Percentiles rank a stretch among this genome's conserved stretches.
These are phyloP conservation scores for Gloeopeniophorella convolvens DNA, from an alignment of 768 basidiomycete genomes.

Conservation along the genomic window DNA sequence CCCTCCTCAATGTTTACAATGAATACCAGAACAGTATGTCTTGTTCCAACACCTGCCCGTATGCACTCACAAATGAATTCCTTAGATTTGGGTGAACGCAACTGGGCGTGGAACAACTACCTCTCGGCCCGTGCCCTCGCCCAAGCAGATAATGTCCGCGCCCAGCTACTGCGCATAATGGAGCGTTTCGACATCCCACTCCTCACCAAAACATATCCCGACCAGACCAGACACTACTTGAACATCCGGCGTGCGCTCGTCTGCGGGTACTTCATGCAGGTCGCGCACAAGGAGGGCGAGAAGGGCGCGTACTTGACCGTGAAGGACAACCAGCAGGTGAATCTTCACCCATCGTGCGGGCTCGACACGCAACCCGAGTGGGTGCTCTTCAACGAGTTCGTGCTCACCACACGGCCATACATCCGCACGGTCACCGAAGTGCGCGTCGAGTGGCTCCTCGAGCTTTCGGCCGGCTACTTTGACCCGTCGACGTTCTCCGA, in stretches of 20 bases:
- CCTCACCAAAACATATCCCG: conserved; percentile 58
- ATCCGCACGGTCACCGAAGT: conserved; percentile 91
- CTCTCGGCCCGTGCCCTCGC: conserved; percentile 74
- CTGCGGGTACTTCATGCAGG: conserved; percentile 97
- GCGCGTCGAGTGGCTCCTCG: conserved; percentile 75
- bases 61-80: neutral
- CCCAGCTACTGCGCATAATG: conserved; percentile 87
- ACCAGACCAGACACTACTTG: conserved; percentile 41
- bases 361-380: conserved; percentile 84
- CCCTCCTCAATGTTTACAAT: conserved; percentile 92
- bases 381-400: conserved; percentile 94
- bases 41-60: neutral
- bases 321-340: conserved; percentile 96
- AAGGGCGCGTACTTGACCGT: conserved; percentile 84
- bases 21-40: conserved; percentile 74
- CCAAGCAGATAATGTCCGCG: conserved; percentile 91
- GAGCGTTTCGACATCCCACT: conserved; percentile 81
- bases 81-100: conserved; percentile 47
- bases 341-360: conserved; percentile 83
- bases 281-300: conserved; percentile 91
- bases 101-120: conserved; percentile 91
- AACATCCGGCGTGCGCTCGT: conserved; percentile 81
- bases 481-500: conserved; percentile 58
- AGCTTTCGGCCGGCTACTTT: conserved; percentile 61
- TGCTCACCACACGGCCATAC: conserved; percentile 80